These are phyloP conservation scores for Penicillium bovifimosum DNA, from an alignment of 495 filamentous ascomycete species.

Conservation along the genomic window DNA sequence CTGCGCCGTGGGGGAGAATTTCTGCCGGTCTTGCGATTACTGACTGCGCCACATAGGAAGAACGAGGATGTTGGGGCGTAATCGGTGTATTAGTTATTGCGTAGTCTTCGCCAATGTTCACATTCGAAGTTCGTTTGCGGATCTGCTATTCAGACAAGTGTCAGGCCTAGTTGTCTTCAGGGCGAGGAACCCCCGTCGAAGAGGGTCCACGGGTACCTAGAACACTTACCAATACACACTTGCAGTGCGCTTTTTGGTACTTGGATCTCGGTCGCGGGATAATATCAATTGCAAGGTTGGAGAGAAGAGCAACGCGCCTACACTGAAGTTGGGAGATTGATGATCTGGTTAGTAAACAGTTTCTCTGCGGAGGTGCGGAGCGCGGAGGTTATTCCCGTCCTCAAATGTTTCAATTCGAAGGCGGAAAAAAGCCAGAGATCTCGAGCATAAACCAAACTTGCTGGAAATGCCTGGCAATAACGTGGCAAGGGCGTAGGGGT, in stretches of 20 bases:
- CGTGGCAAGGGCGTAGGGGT: conserved; percentile 2
- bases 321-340: background rate
- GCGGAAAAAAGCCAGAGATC: background rate
- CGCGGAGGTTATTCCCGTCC: conserved; percentile 2
- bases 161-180: background rate
- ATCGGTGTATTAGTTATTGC: background rate
- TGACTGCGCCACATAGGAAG: conserved; percentile 1
- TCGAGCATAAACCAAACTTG: background rate
- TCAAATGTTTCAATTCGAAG: background rate
- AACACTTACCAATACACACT: background rate
- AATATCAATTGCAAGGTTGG: background rate
- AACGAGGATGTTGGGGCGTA: background rate
- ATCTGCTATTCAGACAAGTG: background rate
- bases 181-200: conserved; percentile 1
- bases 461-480: background rate
- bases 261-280: background rate
- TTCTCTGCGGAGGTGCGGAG: conserved; percentile 8
- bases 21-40: background rate
- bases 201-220: background rate
- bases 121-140: background rate
- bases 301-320: background rate
- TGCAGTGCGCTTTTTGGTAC: background rate
- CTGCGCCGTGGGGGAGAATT: background rate
- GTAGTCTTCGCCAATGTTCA: background rate
- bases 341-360: conserved; percentile 1